Evolutionary conservation across 495 filamentous ascomycete species (phyloP).

Genomic region (Staphylotrichum longicolle): DNA sequence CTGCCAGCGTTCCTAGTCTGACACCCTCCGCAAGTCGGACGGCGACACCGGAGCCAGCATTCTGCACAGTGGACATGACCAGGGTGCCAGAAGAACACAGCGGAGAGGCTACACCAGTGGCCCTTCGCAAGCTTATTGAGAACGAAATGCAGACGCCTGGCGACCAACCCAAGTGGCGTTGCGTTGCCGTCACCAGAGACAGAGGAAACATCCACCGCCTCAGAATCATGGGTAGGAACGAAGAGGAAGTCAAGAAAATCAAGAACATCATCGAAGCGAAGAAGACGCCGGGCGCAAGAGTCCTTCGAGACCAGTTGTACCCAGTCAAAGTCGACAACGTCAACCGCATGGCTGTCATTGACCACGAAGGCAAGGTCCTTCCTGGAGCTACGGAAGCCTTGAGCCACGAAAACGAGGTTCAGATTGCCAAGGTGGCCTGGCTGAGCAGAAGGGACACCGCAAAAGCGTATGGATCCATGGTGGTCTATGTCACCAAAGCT

Average conservation of each 20-base stretch:
- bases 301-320: conserved; percentile 18
- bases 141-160: conserved; percentile 11
- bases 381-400: conserved; percentile 9
- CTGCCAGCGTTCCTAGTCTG: not conserved
- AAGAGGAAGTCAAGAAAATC: conserved; percentile 13
- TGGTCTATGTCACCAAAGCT: conserved; percentile 12
- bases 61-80: conserved; percentile 4
- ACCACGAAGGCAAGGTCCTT: conserved; percentile 14
- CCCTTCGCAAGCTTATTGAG: conserved; percentile 15
- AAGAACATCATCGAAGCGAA: conserved; percentile 13
- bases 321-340: conserved; percentile 17
- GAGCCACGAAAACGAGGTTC: conserved; percentile 10
- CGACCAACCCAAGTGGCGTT: conserved; percentile 13
- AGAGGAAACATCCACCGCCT: conserved; percentile 12
- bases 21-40: not conserved
- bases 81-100: not conserved
- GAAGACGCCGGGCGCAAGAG: conserved; percentile 10
- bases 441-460: conserved; percentile 12
- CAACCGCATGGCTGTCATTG: conserved; percentile 15
- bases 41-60: conserved; percentile 2
- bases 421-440: conserved; percentile 15
- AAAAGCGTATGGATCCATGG: conserved; percentile 18
- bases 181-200: conserved; percentile 14
- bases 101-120: conserved; percentile 1
- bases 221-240: conserved; percentile 11